A percentile compares a stretch with the other conserved stretches of the same genome.
phyloP scores from a whole-genome alignment of 176 grass and related monocot genomes.

The Triticum aestivum region DNA sequence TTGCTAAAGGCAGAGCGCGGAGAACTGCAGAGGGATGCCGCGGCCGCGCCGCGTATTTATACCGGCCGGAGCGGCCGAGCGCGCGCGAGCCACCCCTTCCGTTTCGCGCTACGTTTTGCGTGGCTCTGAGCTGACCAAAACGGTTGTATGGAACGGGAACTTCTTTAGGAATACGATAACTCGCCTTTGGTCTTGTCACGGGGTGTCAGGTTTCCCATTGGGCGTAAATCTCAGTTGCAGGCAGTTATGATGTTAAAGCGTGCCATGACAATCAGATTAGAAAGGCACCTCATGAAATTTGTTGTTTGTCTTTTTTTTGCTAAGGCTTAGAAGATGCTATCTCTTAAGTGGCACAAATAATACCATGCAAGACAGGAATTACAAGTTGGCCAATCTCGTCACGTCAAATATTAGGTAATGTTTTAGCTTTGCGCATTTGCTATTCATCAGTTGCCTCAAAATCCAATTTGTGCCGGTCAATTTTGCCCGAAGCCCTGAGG shows the following conservation, averaged over 20 bases:
- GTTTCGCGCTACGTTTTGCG: background rate
- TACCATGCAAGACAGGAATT: background rate
- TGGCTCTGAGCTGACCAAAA: background rate
- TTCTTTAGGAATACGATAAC: constrained; percentile 3
- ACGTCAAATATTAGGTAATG: background rate
- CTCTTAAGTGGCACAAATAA: background rate
- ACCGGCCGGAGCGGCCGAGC: background rate
- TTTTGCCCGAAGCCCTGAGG: no score
- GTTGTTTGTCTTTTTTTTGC: constrained; percentile 5
- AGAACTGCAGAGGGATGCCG: constrained; percentile 23
- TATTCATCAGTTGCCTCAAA: no score
- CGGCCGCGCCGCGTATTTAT: constrained; percentile 40
- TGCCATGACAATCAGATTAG: constrained; percentile 4
- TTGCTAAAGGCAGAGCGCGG: no score
- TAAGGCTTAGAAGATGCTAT: background rate
- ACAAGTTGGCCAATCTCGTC: background rate
- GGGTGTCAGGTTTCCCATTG: background rate
- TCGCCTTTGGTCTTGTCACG: constrained; percentile 37
- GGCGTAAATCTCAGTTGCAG: background rate
- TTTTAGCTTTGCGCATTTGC: no score
- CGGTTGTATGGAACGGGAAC: background rate
- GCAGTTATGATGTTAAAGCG: background rate
- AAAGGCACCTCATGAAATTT: background rate
- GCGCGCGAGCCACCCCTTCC: background rate
- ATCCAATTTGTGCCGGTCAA: no score